Evolutionary conservation across 1,139 yeast species (phyloP), one percentile per base, ranked within the genome.

Genomic region (Suhomyces yuchorum): DNA sequence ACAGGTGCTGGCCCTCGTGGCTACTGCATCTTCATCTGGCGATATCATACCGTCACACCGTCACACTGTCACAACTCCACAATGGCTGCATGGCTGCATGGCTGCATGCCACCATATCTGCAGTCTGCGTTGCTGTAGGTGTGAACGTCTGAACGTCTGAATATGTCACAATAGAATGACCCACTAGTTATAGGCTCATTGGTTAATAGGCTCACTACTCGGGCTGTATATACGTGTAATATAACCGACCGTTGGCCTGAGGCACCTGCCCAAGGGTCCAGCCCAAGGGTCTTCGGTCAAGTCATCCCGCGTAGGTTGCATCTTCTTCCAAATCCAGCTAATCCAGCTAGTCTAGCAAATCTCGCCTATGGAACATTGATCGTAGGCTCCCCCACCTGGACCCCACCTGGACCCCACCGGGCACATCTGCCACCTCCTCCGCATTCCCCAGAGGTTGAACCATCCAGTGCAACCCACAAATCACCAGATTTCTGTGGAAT

Each of bases 191-290:
- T 30, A 30, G 34, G 34, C 34, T 15, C 18, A 30, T 30, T 26
- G 30, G 30, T 26, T 26, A 26, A 30, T 30, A 15, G 34, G 34
- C 18, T 14, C 34, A 30, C 11, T 30, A 7, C 22, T 12, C 14
- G 23, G 23, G 23, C 37, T 34, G 37, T 34, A 34, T 18, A 34
- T 34, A 34, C 15, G 23, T 34, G 37, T 34, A 34, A 34, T 34
- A 34, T 19, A 19, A 18, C 37, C 15, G 37, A 19, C 23, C n/a
- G 23, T 34, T 34, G 2, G n/a, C n/a, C n/a, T n/a, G n/a, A n/a
- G n/a, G n/a, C n/a, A n/a, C n/a, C n/a, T n/a, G n/a, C n/a, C n/a
- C n/a, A n/a, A n/a, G n/a, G n/a, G n/a, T n/a, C n/a, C 7, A 20
- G 23, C 23, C 7, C 7, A 20, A 20, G 23, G n/a, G 23, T 20